phyloP scores from a whole-genome alignment of 202 grass and related monocot genomes.

The Schoenoplectus tabernaemontani region DNA sequence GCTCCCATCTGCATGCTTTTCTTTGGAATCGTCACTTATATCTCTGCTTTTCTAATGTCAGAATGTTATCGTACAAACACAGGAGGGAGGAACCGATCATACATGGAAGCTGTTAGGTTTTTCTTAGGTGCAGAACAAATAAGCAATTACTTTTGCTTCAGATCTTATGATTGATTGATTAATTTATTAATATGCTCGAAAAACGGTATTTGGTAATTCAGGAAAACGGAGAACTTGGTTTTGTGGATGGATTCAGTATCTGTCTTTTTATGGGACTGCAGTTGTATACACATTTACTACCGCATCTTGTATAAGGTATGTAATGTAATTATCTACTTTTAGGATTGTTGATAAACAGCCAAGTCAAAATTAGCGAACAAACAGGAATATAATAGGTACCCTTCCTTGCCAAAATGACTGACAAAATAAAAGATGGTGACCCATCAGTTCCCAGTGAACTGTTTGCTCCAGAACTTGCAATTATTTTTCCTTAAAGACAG shows the following conservation, averaged over 20 bases:
- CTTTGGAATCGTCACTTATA: constrained; percentile 55
- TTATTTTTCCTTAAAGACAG: neutral
- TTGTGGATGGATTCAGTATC: constrained; percentile 21
- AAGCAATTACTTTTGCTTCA: neutral
- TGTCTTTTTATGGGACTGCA: constrained; percentile 20
- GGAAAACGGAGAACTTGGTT: constrained; percentile 23
- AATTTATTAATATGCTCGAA: no score
- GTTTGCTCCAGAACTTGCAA: no score
- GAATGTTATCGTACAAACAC: constrained; percentile 52
- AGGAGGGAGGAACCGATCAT: constrained; percentile 44
- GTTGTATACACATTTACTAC: constrained; percentile 29
- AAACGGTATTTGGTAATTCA: neutral
- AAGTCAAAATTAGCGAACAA: neutral
- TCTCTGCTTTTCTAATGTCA: constrained; percentile 46
- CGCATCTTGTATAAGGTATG: constrained; percentile 14
- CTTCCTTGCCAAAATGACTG: no score
- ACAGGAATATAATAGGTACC: neutral
- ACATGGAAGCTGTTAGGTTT: constrained; percentile 53
- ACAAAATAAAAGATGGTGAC: no score
- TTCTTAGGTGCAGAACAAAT: constrained; percentile 29
- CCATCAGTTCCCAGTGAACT: no score
- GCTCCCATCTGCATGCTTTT: constrained; percentile 41
- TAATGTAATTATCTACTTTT: neutral
- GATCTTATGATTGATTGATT: neutral
- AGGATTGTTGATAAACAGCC: neutral